These are phyloP conservation scores for Aspergillus aculeatinus DNA, from an alignment of 2,329 filamentous ascomycete species.

Conservation along the genomic window DNA sequence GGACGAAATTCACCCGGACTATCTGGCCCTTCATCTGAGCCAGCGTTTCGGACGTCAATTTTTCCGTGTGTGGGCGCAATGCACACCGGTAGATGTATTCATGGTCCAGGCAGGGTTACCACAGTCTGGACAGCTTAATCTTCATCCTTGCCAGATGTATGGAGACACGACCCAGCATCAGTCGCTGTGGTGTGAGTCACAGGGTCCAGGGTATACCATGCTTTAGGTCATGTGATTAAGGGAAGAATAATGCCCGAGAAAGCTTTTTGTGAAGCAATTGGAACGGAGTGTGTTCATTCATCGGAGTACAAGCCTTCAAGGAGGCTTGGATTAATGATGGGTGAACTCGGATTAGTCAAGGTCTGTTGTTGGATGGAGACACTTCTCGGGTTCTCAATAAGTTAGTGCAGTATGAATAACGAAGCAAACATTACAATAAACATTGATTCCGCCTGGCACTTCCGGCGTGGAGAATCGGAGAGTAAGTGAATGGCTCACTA, in stretches of 20 bases:
- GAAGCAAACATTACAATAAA: too few species aligned
- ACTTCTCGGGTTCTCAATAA: background rate
- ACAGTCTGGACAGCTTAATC: background rate
- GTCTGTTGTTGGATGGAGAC: background rate
- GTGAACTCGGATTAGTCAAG: background rate
- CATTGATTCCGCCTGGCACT: background rate
- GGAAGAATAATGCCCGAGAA: conserved; percentile 9
- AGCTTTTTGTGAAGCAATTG: conserved; percentile 6
- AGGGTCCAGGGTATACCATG: background rate
- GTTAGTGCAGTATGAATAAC: background rate
- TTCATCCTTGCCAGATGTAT: background rate
- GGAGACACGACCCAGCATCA: background rate
- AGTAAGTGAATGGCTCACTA: background rate
- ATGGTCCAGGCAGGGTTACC: conserved; percentile 3
- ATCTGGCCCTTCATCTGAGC: background rate
- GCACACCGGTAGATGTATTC: background rate
- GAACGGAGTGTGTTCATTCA: background rate
- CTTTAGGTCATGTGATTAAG: conserved; percentile 2
- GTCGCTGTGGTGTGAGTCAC: background rate
- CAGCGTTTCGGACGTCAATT: background rate
- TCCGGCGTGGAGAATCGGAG: background rate
- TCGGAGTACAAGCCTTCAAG: conserved; percentile 12
- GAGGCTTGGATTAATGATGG: conserved; percentile 5
- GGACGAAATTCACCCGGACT: background rate
- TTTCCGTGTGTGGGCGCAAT: too few species aligned